phyloP scores from a whole-genome alignment of 2,329 filamentous ascomycete species.

The Coleophoma crateriformis region DNA sequence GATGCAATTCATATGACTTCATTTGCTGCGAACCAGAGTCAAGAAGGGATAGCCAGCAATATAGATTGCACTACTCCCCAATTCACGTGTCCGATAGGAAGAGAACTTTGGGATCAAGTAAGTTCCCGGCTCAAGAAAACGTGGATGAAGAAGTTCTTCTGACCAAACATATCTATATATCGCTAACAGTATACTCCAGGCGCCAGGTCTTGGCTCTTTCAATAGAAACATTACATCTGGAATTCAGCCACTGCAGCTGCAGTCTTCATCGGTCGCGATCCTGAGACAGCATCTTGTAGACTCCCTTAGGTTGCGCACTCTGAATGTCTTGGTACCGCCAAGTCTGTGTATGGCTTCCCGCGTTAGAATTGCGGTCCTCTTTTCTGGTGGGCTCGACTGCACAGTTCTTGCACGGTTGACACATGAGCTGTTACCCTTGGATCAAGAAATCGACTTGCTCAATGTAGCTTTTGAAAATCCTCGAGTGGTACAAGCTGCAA shows the following conservation, averaged over 20 bases:
- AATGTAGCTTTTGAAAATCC: constrained; percentile 98
- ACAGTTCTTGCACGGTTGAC: constrained; percentile 76
- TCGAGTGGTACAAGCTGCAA: constrained; percentile 55
- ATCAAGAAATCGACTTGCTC: constrained; percentile 75
- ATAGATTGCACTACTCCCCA: too few species aligned
- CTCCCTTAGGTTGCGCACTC: constrained; percentile 60
- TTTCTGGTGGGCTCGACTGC: constrained; percentile 93
- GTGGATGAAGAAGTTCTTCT: too few species aligned
- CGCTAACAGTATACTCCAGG: background rate
- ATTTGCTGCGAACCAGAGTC: constrained; percentile 2
- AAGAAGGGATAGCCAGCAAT: background rate
- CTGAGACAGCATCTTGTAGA: constrained; percentile 50
- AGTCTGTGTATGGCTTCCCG: constrained; percentile 24
- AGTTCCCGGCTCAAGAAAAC: too few species aligned
- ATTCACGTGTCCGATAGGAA: too few species aligned
- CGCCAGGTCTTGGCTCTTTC: constrained; percentile 19
- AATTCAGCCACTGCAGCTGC: constrained; percentile 24
- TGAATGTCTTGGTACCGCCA: constrained; percentile 58
- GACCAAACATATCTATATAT: too few species aligned
- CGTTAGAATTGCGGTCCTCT: constrained; percentile 70
- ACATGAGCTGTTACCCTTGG: constrained; percentile 66
- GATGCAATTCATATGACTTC: constrained; percentile 63
- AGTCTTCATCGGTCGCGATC: constrained; percentile 44
- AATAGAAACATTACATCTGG: constrained; percentile 31
- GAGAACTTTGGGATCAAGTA: too few species aligned